Base-by-base conservation (phyloP, 2,329 filamentous ascomycete genomes). In the Diaporthe ilicicola region DNA sequence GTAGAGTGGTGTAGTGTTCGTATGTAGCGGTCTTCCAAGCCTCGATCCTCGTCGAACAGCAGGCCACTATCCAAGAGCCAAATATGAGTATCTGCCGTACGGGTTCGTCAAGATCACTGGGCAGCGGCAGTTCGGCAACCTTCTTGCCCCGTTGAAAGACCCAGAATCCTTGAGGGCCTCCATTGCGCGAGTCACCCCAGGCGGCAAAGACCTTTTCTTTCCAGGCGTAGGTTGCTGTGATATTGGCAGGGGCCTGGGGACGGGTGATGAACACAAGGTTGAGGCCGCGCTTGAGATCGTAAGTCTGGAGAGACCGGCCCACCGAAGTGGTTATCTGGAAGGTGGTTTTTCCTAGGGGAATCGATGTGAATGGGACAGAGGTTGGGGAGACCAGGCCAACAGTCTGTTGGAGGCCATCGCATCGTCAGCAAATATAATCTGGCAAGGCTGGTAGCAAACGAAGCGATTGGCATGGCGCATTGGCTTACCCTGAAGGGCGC, bases 281-380 rank as follows among this genome's bases (percentile, higher is more conserved):
- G 73, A 99, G 88, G 56, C 95, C 95, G 76, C 92, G 90, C 80
- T 93, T 94, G 73, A 99, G 84, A 80, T 99, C 96, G 84, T 99
- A 99, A 0, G 96, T 99, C 82, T 99, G 96, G 56, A 99, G 88
- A 71, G 92, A 94, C 77, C 91, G 90, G 73, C 95, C 96, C 73
- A 97, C 93, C 0, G 94, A 98, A 37, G 96, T 99, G 42, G 96
- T 98, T 81, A 99, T 94, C 81, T 99, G 96, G 79, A 97, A 99
- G 4, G 94, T 97, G 0, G 94, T 95, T 82, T 97, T 97, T 70
- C 96, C 96, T 19, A 97, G 86, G 0, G 95, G 93, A 39, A 97
- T 88, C 7, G 93, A 92, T 2, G 95, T 95, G 79, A 99, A 98
- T 0, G 96, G 95, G 0, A 98, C 94, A 61, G 87, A 83, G 2